phyloP scores from a whole-genome alignment of 2,329 filamentous ascomycete species.

The Trichoderma harzianum region DNA sequence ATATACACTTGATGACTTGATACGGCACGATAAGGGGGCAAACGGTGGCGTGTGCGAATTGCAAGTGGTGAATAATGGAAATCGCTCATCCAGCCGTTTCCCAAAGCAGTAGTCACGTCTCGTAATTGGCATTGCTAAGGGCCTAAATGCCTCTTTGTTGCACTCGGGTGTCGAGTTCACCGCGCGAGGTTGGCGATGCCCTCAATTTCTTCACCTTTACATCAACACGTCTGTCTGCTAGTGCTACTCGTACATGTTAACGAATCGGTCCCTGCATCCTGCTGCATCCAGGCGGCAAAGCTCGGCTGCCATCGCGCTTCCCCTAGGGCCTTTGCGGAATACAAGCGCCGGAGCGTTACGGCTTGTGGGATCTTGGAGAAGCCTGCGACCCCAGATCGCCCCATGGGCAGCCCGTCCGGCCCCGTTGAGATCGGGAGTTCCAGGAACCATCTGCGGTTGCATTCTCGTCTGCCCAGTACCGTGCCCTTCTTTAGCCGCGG shows the following conservation, averaged over 20 bases:
- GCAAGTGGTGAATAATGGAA: constrained; percentile 16
- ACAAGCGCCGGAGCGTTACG: constrained; percentile 19
- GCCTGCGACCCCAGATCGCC: constrained; percentile 15
- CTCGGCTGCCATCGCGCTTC: constrained; percentile 16
- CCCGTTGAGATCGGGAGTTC: constrained; percentile 17
- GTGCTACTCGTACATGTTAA: background rate
- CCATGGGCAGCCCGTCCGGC: constrained; percentile 11
- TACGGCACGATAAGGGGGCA: constrained; percentile 12
- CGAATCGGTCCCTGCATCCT: background rate
- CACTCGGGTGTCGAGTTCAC: background rate
- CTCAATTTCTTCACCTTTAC: constrained; percentile 7
- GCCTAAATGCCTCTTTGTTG: background rate
- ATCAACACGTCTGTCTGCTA: background rate
- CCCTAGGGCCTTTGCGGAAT: constrained; percentile 17
- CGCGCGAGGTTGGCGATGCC: constrained; percentile 11
- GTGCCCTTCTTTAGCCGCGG: constrained; percentile 14
- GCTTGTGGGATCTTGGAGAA: constrained; percentile 18
- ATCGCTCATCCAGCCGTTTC: constrained; percentile 16
- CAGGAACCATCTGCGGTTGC: constrained; percentile 13
- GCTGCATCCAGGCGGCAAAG: constrained; percentile 13
- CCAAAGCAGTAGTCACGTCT: background rate
- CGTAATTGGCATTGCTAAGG: constrained; percentile 1
- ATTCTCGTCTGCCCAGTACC: constrained; percentile 4
- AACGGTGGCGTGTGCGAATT: background rate
- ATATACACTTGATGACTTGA: constrained; percentile 8